These are phyloP conservation scores for Acanthamoeba sp. DNA, from an alignment of 208 protist genomes.

Conservation along the genomic window DNA sequence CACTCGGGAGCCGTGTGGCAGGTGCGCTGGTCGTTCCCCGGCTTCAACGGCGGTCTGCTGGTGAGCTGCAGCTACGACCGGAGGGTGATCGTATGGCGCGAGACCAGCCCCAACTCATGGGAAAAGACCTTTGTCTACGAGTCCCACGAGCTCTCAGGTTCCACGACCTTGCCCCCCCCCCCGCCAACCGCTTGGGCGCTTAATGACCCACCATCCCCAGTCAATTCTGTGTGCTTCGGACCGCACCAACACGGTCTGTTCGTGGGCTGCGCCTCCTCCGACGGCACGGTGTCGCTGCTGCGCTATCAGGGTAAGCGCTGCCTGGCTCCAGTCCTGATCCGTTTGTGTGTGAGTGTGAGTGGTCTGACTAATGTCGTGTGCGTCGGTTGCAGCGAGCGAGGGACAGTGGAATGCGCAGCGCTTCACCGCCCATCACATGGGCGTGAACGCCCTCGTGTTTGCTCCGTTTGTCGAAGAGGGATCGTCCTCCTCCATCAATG, in stretches of 20 bases:
- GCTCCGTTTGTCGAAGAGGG: background rate
- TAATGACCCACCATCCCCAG: background rate
- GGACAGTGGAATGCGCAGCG: constrained; percentile 2
- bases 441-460: constrained; percentile 18
- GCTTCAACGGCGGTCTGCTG: constrained; percentile 93
- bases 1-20: constrained; percentile 98
- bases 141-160: constrained; percentile 5
- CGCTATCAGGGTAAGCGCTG: background rate
- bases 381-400: too few relatives aligned
- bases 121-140: constrained; percentile 84
- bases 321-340: background rate
- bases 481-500: background rate
- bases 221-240: background rate
- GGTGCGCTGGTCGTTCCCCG: constrained; percentile 98
- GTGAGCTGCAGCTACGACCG: constrained; percentile 97
- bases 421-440: constrained; percentile 4
- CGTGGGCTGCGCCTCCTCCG: constrained; percentile 10
- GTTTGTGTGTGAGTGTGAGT: background rate
- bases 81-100: constrained; percentile 97
- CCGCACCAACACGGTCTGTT: background rate
- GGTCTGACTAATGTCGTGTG: too few relatives aligned
- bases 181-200: background rate
- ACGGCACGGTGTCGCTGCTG: background rate
- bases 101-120: constrained; percentile 86
- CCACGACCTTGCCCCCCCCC: background rate